phyloP scores from a whole-genome alignment of 495 filamentous ascomycete genomes.

The Tetracladium marchalianum region DNA sequence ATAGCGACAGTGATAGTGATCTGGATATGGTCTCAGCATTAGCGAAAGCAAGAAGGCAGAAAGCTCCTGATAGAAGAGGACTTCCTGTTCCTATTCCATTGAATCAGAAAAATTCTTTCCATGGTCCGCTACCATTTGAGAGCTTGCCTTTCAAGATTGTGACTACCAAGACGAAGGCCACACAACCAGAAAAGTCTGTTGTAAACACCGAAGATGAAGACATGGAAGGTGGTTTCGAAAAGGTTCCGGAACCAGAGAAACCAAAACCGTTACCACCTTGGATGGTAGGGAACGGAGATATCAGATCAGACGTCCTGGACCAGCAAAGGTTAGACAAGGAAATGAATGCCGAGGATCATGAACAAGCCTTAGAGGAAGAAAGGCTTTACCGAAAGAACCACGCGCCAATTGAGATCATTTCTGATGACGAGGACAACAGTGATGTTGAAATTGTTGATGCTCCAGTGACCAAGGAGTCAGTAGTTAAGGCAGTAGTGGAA shows the following conservation, averaged over 20 bases:
- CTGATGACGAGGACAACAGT: constrained; percentile 29
- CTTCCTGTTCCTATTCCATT: constrained; percentile 20
- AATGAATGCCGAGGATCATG: constrained; percentile 38
- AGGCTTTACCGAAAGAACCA: constrained; percentile 16
- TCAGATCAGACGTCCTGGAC: constrained; percentile 38
- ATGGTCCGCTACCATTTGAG: constrained; percentile 84
- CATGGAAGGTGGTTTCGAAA: constrained; percentile 59
- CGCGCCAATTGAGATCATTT: constrained; percentile 19
- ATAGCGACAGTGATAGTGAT: constrained; percentile 54
- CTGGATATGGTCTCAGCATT: constrained; percentile 53
- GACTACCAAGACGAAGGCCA: constrained; percentile 42
- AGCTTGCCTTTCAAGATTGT: constrained; percentile 60
- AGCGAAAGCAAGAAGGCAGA: constrained; percentile 36
- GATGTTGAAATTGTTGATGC: constrained; percentile 48
- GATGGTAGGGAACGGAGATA: constrained; percentile 54
- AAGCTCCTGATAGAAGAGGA: constrained; percentile 17
- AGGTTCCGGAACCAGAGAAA: constrained; percentile 35
- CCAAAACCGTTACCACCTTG: constrained; percentile 71
- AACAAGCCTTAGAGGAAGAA: constrained; percentile 40
- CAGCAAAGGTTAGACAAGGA: constrained; percentile 33
- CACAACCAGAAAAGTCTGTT: constrained; percentile 18
- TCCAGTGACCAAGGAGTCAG: background rate
- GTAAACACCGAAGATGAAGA: constrained; percentile 36
- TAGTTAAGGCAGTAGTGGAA: background rate
- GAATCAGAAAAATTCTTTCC: constrained; percentile 47